These are phyloP conservation scores for Wickerhamiella pararugosa DNA, from an alignment of 1,139 yeast species.

Conservation along the genomic window DNA sequence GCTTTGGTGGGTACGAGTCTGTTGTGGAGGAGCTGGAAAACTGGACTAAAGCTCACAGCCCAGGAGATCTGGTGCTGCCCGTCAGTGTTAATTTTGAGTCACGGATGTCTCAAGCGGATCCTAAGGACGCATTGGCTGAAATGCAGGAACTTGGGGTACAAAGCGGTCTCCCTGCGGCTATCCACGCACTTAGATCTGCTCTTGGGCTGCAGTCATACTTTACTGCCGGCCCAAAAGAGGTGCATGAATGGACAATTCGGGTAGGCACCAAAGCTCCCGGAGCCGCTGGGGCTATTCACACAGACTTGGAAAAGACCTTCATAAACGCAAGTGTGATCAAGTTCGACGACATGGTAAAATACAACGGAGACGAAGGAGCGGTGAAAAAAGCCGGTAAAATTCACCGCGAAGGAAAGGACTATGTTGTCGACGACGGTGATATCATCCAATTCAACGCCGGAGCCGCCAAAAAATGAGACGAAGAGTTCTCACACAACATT, in stretches of 20 bases:
- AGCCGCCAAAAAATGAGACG: slow-evolving; percentile 7
- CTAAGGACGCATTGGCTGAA: slow-evolving; percentile 68
- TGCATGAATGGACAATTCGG: slow-evolving; percentile 70
- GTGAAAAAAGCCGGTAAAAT: slow-evolving; percentile 21
- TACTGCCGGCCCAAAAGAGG: slow-evolving; percentile 72
- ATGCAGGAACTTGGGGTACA: slow-evolving; percentile 58
- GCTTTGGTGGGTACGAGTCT: slow-evolving; percentile 30
- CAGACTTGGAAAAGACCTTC: slow-evolving; percentile 64
- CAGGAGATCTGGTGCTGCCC: slow-evolving; percentile 79
- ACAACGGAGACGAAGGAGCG: slow-evolving; percentile 21
- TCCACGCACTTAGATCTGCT: slow-evolving; percentile 43
- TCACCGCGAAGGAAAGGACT: slow-evolving; percentile 43
- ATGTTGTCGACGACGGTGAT: slow-evolving; percentile 66
- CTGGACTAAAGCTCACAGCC: slow-evolving; percentile 77
- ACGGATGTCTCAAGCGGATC: slow-evolving; percentile 57
- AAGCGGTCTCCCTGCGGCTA: slow-evolving; percentile 72
- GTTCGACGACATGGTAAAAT: slow-evolving; percentile 19
- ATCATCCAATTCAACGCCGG: slow-evolving; percentile 41
- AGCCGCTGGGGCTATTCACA: slow-evolving; percentile 78
- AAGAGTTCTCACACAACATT: no score
- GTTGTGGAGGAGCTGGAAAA: slow-evolving; percentile 42
- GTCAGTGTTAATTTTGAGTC: slow-evolving; percentile 78
- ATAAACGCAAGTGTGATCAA: slow-evolving; percentile 59
- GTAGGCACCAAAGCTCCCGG: slow-evolving; percentile 56
- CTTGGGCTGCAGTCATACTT: slow-evolving; percentile 60